Percentiles rank a stretch among this genome's conserved stretches.
Evolutionary conservation across 805 yeast genomes (phyloP).

Genomic region (Wickerhamiella azyma): DNA sequence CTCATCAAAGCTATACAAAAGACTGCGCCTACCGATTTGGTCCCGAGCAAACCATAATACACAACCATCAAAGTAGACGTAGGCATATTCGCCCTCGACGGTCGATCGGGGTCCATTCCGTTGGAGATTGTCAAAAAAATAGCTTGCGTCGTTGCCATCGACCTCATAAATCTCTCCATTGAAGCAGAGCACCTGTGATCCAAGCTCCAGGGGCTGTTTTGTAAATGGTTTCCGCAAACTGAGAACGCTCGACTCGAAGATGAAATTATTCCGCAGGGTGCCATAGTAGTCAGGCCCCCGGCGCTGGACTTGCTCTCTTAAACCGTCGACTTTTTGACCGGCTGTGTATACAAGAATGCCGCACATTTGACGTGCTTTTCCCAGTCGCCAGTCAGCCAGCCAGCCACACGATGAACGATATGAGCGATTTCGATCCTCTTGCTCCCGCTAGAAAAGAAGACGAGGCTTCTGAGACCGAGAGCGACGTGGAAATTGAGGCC

Average conservation of each 20-base stretch:
- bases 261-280: background rate
- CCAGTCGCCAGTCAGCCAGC: background rate
- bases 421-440: slow-evolving; percentile 22
- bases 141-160: slow-evolving; percentile 49
- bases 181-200: slow-evolving; percentile 44
- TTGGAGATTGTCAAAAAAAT: slow-evolving; percentile 30
- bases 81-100: slow-evolving; percentile 76
- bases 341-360: slow-evolving; percentile 21
- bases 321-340: background rate
- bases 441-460: slow-evolving; percentile 8
- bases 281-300: slow-evolving; percentile 23
- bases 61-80: slow-evolving; percentile 30
- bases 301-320: slow-evolving; percentile 6
- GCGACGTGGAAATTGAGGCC: background rate
- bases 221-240: slow-evolving; percentile 71
- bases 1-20: slow-evolving; percentile 32
- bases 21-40: slow-evolving; percentile 63
- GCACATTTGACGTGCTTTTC: slow-evolving; percentile 19
- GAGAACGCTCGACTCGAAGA: slow-evolving; percentile 42
- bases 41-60: slow-evolving; percentile 72
- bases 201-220: slow-evolving; percentile 45
- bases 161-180: slow-evolving; percentile 80
- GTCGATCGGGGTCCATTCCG: slow-evolving; percentile 25
- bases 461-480: background rate
- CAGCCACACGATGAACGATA: background rate